Evolutionary conservation across 2,329 filamentous ascomycete genomes (phyloP), one percentile per base, ranked within the genome.

Genomic region (Cladophialophora bantiana): DNA sequence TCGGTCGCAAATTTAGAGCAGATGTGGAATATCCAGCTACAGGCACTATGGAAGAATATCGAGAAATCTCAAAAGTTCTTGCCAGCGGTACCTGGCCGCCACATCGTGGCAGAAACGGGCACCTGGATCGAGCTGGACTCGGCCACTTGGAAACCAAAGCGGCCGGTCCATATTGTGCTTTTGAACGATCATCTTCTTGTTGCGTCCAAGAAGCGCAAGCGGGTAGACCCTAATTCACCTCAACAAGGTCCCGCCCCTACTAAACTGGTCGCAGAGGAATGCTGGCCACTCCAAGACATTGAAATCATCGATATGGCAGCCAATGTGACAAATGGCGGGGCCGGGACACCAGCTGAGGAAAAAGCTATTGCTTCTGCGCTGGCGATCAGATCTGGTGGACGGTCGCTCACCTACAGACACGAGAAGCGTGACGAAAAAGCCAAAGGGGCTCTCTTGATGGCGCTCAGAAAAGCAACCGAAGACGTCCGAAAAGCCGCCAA

Each of bases 31-130:
- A 84, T 85, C 2, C 88, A 90, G 72, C 77, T 90, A 40, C 88
- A 96, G 78, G 90, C 93, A 31, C 82, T 99, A 54, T 99, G 95
- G 88, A 98, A 97, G 81, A 92, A 91, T 52, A 92, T 99, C n/a
- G 95, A 98, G 78, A 94, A 94, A 1, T 97, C 94, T 9, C 95
- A 99, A 75, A 98, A 98, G 77, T 99, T 96, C 75, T 83, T 99
- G 10, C 95, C 95, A 13, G 95, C 94, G 62, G 86, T 93, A 20
- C 88, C 91, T 20, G 94, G 94, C n/a, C 89, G 95, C 45, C 96
- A 97, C 77, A 93, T 99, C 54, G 88, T 98, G 1, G 89, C 96
- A 77, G 94, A 98, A 78, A 96, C 93, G 3, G 91, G 92, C 1
- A 87, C 90, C 56, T 99, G 95, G 95, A 91, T 98, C 66, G 94